These are phyloP conservation scores for Fusarium sororula DNA, from an alignment of 2,329 filamentous ascomycete genomes.

Conservation along the genomic window DNA sequence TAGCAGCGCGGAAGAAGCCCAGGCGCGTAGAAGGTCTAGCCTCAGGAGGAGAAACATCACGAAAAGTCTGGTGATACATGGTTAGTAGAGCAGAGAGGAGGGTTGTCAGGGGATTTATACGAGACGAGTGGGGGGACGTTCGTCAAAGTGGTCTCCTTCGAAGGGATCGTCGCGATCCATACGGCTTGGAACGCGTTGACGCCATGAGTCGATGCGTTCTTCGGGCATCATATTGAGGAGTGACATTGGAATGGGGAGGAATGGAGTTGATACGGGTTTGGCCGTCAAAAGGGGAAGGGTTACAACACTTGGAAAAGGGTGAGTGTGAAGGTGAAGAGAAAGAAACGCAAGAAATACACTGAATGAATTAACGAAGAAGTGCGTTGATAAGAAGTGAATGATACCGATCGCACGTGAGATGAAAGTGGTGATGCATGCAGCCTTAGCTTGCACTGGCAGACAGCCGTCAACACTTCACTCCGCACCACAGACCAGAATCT, in stretches of 20 bases:
- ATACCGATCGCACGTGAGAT: not conserved
- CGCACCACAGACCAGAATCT: fast-evolving
- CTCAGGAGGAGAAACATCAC: conserved; percentile 24
- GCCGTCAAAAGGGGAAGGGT: not conserved
- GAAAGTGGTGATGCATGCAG: not conserved
- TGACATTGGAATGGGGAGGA: not conserved
- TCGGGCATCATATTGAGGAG: conserved; percentile 6
- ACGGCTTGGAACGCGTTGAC: conserved; percentile 47
- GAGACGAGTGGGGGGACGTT: conserved; percentile 45
- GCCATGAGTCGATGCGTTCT: conserved; percentile 47
- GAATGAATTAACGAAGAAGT: not conserved
- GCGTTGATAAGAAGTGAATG: too few relatives aligned
- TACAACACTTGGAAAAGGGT: not conserved
- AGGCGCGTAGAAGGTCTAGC: conserved; percentile 41
- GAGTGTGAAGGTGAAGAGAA: not conserved
- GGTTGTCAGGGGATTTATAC: conserved; percentile 14
- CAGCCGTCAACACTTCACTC: conserved; percentile 7
- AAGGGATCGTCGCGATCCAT: conserved; percentile 50
- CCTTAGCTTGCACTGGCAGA: conserved; percentile 10
- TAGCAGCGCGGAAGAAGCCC: conserved; percentile 41
- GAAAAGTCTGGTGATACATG: conserved; percentile 34
- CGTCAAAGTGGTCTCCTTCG: conserved; percentile 45
- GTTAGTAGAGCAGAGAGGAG: not conserved
- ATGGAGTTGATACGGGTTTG: not conserved
- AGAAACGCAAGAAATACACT: not conserved